Conservation (phyloP, 73 alveolate genomes). For the Breviolum minutum region DNA sequence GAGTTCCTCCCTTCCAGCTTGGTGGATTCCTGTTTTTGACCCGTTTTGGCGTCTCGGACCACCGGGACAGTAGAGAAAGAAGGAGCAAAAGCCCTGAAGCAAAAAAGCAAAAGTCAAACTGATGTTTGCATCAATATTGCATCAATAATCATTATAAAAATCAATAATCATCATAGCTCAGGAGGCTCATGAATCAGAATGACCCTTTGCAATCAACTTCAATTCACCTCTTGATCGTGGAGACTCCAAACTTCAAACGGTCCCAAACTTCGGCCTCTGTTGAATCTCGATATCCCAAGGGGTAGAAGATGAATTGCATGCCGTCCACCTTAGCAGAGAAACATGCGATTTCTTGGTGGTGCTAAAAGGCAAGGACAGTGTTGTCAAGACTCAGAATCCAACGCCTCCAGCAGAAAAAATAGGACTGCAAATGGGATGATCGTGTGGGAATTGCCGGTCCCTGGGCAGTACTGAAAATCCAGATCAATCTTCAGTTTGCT, state of each 20-base stretch:
- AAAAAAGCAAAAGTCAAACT: neutral
- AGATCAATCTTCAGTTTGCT: neutral
- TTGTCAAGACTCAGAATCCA: neutral
- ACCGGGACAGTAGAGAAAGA: constrained; percentile 73
- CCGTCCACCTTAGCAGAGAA: constrained; percentile 30
- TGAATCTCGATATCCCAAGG: constrained; percentile 74
- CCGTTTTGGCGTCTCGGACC: constrained; percentile 38
- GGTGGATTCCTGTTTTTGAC: too few species aligned
- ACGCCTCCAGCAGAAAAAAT: constrained; percentile 81
- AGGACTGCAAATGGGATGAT: constrained; percentile 79
- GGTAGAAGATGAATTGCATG: constrained; percentile 92
- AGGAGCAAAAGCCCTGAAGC: constrained; percentile 74
- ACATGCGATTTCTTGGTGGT: neutral
- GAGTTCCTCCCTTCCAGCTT: neutral
- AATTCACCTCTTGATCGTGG: neutral
- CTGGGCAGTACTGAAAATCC: neutral
- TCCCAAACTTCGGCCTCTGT: constrained; percentile 20
- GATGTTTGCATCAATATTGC: neutral
- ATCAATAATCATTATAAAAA: too few species aligned
- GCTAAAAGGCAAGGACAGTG: neutral
- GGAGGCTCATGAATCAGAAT: too few species aligned
- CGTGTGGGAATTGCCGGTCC: constrained; percentile 78
- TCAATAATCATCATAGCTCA: too few species aligned
- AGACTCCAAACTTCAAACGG: neutral
- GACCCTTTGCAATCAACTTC: too few species aligned